Evolutionary conservation across 192 early-diverging fungal genomes (phyloP).

Genomic region (Coemansia sp.): DNA sequence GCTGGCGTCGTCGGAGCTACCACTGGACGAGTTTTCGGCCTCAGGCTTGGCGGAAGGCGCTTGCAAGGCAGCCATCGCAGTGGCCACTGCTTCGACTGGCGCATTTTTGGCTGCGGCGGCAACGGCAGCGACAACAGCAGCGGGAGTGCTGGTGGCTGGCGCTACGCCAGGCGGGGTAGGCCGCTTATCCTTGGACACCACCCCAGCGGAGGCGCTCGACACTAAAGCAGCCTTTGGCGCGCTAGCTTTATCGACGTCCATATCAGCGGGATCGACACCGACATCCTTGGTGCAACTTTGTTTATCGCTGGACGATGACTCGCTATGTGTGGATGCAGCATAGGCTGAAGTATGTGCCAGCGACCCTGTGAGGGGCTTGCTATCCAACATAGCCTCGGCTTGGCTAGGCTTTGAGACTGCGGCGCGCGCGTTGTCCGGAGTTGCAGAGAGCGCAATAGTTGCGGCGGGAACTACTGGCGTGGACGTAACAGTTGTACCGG

Average conservation of each 20-base stretch:
- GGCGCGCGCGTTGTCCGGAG: background rate
- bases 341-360: background rate
- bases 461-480: background rate
- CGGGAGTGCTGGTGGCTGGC: background rate
- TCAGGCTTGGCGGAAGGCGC: background rate
- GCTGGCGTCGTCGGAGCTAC: background rate
- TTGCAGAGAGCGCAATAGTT: background rate
- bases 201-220: background rate
- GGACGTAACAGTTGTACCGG: background rate
- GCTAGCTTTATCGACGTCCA: background rate
- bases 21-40: too few relatives aligned
- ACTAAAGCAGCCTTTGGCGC: background rate
- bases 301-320: slow-evolving; percentile 4
- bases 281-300: background rate
- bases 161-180: background rate
- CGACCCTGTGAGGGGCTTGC: background rate
- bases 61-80: background rate
- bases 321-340: background rate
- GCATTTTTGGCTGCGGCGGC: too few relatives aligned
- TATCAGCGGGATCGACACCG: background rate
- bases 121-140: background rate
- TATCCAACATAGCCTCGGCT: background rate
- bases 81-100: background rate
- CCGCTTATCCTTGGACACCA: background rate
- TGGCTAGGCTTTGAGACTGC: background rate